Percentiles rank a stretch among this genome's conserved stretches.
Evolutionary conservation across 768 basidiomycete species (phyloP).

Genomic region (Suillus lakei): DNA sequence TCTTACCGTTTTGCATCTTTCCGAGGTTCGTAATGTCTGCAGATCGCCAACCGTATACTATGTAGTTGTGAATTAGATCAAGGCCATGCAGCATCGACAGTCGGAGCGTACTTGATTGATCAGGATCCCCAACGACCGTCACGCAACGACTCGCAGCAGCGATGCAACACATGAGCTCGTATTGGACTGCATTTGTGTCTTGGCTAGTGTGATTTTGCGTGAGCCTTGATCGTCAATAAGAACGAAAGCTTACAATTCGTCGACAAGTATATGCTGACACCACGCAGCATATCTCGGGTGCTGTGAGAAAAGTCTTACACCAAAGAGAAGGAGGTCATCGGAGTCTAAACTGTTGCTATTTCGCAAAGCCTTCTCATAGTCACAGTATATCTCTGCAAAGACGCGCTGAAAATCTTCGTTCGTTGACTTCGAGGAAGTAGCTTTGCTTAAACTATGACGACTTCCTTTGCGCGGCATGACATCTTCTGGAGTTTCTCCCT

Average conservation of each 20-base stretch:
- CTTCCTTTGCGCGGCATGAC: conserved; percentile 31
- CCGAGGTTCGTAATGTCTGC: conserved; percentile 77
- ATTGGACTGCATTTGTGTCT: conserved; percentile 85
- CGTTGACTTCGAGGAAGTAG: background rate
- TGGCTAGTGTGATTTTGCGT: conserved; percentile 44
- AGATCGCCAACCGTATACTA: conserved; percentile 87
- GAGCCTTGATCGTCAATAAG: background rate
- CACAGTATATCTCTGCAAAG: conserved; percentile 58
- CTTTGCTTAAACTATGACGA: conserved; percentile 12
- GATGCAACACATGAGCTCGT: conserved; percentile 75
- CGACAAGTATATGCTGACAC: conserved; percentile 75
- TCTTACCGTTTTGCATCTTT: conserved; percentile 67
- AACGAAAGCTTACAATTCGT: conserved; percentile 29
- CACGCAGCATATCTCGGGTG: conserved; percentile 55
- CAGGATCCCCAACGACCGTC: conserved; percentile 89
- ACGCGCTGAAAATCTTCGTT: conserved; percentile 42
- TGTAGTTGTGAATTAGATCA: conserved; percentile 1
- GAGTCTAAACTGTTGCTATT: conserved; percentile 81
- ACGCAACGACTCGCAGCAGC: conserved; percentile 57
- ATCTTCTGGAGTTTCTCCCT: conserved; percentile 59
- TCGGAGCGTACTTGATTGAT: conserved; percentile 72
- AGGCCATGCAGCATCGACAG: background rate
- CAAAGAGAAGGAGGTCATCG: conserved; percentile 81
- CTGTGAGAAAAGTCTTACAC: conserved; percentile 63
- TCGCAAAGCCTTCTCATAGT: conserved; percentile 67